Evolutionary conservation across 2,329 filamentous ascomycete species (phyloP), one percentile per base, ranked within the genome.

Genomic region (Scleromitrula shiraiana): DNA sequence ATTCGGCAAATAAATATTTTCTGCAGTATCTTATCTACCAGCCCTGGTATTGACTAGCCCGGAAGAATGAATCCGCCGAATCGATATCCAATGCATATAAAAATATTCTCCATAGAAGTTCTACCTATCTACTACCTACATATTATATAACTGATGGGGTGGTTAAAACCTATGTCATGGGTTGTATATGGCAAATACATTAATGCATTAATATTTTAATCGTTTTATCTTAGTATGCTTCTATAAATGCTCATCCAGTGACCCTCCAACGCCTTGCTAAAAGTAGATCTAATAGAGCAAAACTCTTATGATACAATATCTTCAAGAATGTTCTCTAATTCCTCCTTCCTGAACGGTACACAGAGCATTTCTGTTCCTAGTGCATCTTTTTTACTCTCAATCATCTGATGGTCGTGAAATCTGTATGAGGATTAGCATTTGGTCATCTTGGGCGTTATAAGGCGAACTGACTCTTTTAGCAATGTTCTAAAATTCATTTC

Each of bases 321-420:
- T 62, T 96, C 91, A 53, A 97, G 66, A 39, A 95, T 85, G 1
- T 77, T 82, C 66, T 96, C 91, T 62, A 97, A 72, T 67, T 98
- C 93, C 55, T 95, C 89, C 57, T 83, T 84, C 36, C 83, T 75
- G 62, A 97, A 88, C 0, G 93, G 93, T 12, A 95, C 79, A 56
- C 86, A 85, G 39, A 98, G 67, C 44, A 93, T 71, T 64, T 97
- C 93, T 2, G 85, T 90, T 3, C 93, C 93, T 49, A 90, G 72
- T 0, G 78, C 77, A 65, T 98, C 91, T 62, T 91, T 91, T 53
- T 82, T 80, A 53, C 86, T 94, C 47, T 88, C 88, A 54, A 98
- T 85, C 81, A 98, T 97, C 62, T 96, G 88, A 70, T 98, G 93
- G 61, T 98, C 93, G 64, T 96, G 88, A 65, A 98, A 93, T 67